Percentiles rank a stretch among this genome's conserved stretches.
These are phyloP conservation scores for Astrephomene gubernaculifera DNA, from an alignment of 139 green algal species.

Conservation along the genomic window DNA sequence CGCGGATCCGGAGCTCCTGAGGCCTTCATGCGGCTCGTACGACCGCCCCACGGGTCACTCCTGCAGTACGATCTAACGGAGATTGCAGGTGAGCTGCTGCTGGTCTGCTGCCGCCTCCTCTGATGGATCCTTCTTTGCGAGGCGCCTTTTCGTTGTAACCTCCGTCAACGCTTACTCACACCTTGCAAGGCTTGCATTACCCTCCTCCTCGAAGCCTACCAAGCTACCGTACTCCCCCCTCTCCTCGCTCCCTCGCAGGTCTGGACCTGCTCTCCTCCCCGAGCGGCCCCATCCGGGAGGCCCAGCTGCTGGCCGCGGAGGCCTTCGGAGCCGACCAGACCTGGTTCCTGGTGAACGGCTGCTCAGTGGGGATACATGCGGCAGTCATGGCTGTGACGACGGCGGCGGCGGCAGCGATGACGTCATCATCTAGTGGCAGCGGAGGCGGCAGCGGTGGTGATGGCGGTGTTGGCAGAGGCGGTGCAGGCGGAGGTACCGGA, in stretches of 20 bases:
- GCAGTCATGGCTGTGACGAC: conserved; percentile 66
- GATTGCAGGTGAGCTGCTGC: conserved; percentile 64
- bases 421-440: too few species aligned
- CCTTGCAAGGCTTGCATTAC: too few species aligned
- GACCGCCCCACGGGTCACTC: background rate
- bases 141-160: too few species aligned
- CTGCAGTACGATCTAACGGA: conserved; percentile 85
- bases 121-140: too few species aligned
- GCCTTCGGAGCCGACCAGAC: conserved; percentile 82
- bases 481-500: background rate
- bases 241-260: conserved; percentile 55
- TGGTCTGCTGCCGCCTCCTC: too few species aligned
- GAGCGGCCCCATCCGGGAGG: conserved; percentile 76
- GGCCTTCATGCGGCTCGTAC: conserved; percentile 11
- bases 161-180: too few species aligned
- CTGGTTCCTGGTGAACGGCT: conserved; percentile 95
- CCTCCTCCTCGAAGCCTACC: too few species aligned
- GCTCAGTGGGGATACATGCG: conserved; percentile 82
- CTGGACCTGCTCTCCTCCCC: conserved; percentile 84
- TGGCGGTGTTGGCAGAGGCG: background rate
- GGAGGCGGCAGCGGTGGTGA: background rate
- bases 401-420: conserved; percentile 42
- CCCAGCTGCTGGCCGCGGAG: conserved; percentile 78
- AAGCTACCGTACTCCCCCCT: too few species aligned
- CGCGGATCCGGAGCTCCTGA: conserved; percentile 22